Evolutionary conservation across 306 rosid species (phyloP).

Genomic region (Lagenaria siceraria): DNA sequence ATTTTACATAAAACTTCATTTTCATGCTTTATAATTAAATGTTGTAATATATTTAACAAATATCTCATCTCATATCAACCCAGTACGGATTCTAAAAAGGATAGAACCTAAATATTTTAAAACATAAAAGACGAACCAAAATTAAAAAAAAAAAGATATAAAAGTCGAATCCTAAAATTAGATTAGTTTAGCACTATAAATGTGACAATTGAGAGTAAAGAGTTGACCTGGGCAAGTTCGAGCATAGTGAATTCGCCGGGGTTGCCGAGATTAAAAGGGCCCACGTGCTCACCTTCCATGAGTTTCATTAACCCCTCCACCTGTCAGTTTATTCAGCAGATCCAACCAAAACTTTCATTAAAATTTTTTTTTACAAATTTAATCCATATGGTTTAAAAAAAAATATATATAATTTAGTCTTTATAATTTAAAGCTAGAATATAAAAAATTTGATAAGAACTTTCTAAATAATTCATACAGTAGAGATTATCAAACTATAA

Average conservation of each 20-base stretch:
- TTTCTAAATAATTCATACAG: no score
- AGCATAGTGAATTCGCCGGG: slow-evolving; percentile 99
- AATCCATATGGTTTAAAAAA: no score
- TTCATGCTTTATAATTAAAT: neutral
- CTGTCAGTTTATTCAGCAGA: slow-evolving; percentile 16
- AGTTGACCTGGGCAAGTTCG: slow-evolving; percentile 80
- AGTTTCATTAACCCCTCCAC: slow-evolving; percentile 80
- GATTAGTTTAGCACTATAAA: neutral
- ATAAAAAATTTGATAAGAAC: no score
- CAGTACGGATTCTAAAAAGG: neutral
- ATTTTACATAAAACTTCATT: neutral
- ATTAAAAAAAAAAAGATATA: neutral
- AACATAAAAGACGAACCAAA: neutral
- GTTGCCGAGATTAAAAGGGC: slow-evolving; percentile 97
- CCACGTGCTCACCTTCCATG: slow-evolving; percentile 90
- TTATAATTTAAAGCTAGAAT: no score
- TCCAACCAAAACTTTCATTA: neutral
- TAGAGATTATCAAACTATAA: no score
- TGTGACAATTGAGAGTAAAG: neutral
- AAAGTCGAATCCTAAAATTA: neutral
- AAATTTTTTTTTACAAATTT: no score
- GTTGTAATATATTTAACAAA: neutral
- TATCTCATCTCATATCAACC: neutral
- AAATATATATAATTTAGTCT: no score
- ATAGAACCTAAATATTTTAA: neutral